phyloP scores from a whole-genome alignment of 106 monocot species.

The Acorus calamus region DNA sequence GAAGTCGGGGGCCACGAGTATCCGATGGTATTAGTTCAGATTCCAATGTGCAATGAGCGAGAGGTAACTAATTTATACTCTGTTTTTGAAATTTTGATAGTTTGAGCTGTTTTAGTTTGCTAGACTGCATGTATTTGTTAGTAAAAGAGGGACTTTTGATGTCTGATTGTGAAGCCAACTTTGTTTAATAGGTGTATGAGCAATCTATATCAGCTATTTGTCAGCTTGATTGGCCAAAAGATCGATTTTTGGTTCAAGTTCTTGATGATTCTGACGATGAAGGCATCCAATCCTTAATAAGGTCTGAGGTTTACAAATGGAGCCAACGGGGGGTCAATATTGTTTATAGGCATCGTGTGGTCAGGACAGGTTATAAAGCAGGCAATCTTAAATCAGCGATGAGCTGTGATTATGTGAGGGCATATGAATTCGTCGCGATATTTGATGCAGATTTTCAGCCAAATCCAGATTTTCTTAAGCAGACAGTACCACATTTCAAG shows the following conservation, averaged over 20 bases:
- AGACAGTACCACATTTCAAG: slow-evolving; percentile 65
- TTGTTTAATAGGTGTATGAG: slow-evolving; percentile 42
- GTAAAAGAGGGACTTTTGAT: neutral
- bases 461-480: slow-evolving; percentile 57
- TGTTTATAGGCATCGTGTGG: slow-evolving; percentile 47
- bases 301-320: slow-evolving; percentile 53
- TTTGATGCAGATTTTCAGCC: slow-evolving; percentile 70
- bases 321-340: slow-evolving; percentile 41
- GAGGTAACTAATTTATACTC: slow-evolving; percentile 16
- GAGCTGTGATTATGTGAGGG: slow-evolving; percentile 58
- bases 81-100: neutral
- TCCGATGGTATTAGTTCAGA: slow-evolving; percentile 69
- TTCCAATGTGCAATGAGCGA: slow-evolving; percentile 68
- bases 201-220: slow-evolving; percentile 64
- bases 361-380: slow-evolving; percentile 64
- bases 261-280: slow-evolving; percentile 65
- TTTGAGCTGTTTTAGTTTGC: neutral
- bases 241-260: slow-evolving; percentile 50
- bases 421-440: slow-evolving; percentile 66
- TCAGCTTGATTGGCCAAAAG: slow-evolving; percentile 59
- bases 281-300: slow-evolving; percentile 30
- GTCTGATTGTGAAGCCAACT: neutral
- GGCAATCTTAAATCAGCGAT: slow-evolving; percentile 72
- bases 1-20: slow-evolving; percentile 13
- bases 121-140: neutral